Base-by-base conservation (phyloP, 2,329 filamentous ascomycete species). In the Alternaria infectoria region DNA sequence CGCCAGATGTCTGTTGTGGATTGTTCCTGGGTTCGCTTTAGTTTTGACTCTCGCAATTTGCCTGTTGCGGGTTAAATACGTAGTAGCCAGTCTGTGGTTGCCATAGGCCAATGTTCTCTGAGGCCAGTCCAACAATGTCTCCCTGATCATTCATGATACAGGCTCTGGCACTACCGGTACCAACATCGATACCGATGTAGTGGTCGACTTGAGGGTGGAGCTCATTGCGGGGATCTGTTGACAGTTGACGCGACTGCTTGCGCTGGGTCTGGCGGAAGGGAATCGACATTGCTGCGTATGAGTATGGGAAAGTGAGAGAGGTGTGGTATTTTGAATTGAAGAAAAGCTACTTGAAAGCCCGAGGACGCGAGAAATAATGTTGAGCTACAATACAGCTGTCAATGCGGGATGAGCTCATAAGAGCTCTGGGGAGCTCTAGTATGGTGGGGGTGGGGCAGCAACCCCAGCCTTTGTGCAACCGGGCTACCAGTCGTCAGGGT, bases 1-100 rank as follows among this genome's bases (percentile, higher is more conserved):
- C 89, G 87, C 96, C 96, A 99, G 76, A 99, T 99, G 80, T 99
- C 93, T 54, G 90, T 92, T 0, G 96, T 98, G 15, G 95, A 98
- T 95, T 99, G 96, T 84, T 99, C 96, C 93, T 91, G 36, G 2
- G 30, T 12, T 40, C 23, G 17, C 32, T 74, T 40, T 51, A 74
- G 69, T 56, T 47, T 43, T 36, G 30, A 13, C 23, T 47, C 44
- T 32, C 8, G 12, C 32, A 12, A 17, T 40, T 13, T 13, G 17
- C 44, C 17, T 19, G 17, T 28, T 8, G 13, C 13, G 55, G 47
- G 30, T n/a, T 6, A 61, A 78, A 57, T 77, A 86, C 85, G 75
- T 87, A 87, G 79, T 85, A 86, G 26, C 85, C 84, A 26, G 83
- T 84, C 73, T 85, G 82, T 62, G 83, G 84, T 74, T 85, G 83